Evolutionary conservation across 345 rosid genomes (phyloP), one percentile per base, ranked within the genome.

Genomic region (Citrus sp.): DNA sequence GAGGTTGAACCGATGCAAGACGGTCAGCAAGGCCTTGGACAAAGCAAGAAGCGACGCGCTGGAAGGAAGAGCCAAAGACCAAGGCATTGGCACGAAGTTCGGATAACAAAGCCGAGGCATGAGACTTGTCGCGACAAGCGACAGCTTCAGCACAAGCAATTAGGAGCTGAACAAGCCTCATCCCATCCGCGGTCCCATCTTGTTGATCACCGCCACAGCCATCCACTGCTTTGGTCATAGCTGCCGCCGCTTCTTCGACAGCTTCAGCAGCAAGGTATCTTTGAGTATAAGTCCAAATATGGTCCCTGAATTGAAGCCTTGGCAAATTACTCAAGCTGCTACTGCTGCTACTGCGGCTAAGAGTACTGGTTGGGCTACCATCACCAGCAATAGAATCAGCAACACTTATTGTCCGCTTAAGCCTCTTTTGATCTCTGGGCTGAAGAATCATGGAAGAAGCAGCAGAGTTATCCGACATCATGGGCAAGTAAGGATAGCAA

Each of bases 11-110:
- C 74, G 80, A 55, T 9, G 89, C 78, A 6, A 87, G 82, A 71
- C 92, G 85, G 67, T 88, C 88, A 2, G 90, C 67, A 0, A 91
- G 87, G 18, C 92, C 95, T 80, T 89, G 87, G 51, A 89, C 90
- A 66, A 91, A 91, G 80, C 95, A 91, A 60, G 92, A 89, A 3
- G 95, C 93, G 3, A 91, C 92, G 0, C 92, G 86, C 77, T 91
- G 92, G 80, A 91, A 89, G 19, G 90, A 81, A 40, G 92, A 80
- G 27, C 93, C 95, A 13, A 89, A 89, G 12, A 88, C 92, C 46
- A 88, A 69, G 0, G 91, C 91, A 66, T 81, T 83, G 32, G 87
- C 71, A 22, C 83, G 75, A 30, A 89, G 92, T 77, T 91, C 92
- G 0, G 92, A 86, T 54, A 89, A 73, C 78, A 89, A 79, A 7